Evolutionary conservation across 2,329 filamentous ascomycete genomes (phyloP).

Genomic region (Claviceps arundinis): DNA sequence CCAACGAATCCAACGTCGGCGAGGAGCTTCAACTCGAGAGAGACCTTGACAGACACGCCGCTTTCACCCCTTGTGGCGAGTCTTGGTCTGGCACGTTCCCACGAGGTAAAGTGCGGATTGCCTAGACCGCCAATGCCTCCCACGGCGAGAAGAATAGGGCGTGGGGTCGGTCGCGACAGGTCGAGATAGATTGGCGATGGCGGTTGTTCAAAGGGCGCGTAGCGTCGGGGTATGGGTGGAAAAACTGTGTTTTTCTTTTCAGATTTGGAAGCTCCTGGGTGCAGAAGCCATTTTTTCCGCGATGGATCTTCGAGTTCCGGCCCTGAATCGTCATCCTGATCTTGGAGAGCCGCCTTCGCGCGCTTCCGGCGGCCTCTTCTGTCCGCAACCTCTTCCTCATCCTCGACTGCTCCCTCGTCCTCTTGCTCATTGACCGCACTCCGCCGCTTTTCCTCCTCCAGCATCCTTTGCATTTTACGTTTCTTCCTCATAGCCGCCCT

Average conservation of each 20-base stretch:
- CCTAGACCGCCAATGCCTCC: constrained; percentile 83
- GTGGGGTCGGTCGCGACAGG: constrained; percentile 62
- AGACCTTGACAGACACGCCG: constrained; percentile 63
- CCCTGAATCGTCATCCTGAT: constrained; percentile 21
- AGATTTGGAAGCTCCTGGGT: constrained; percentile 60
- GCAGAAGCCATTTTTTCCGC: constrained; percentile 71
- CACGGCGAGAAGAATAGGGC: constrained; percentile 72
- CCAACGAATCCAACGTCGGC: constrained; percentile 92
- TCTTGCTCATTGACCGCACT: constrained; percentile 5
- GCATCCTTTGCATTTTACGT: constrained; percentile 17
- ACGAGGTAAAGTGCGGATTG: constrained; percentile 83
- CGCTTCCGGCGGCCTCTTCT: constrained; percentile 4
- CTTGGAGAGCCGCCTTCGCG: background rate
- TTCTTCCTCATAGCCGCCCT: constrained; percentile 20
- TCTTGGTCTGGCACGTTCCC: constrained; percentile 60
- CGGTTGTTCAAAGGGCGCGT: constrained; percentile 52
- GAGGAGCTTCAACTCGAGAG: constrained; percentile 86
- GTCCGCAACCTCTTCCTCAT: constrained; percentile 3
- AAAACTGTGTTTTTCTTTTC: constrained; percentile 46
- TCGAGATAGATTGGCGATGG: constrained; percentile 59
- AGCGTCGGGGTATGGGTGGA: constrained; percentile 37
- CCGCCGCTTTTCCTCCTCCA: constrained; percentile 20
- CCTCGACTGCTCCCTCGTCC: constrained; percentile 2
- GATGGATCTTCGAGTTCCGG: constrained; percentile 30
- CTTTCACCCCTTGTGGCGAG: constrained; percentile 80